These are phyloP conservation scores for Quercus robur DNA, from an alignment of 306 rosid species.

Conservation along the genomic window DNA sequence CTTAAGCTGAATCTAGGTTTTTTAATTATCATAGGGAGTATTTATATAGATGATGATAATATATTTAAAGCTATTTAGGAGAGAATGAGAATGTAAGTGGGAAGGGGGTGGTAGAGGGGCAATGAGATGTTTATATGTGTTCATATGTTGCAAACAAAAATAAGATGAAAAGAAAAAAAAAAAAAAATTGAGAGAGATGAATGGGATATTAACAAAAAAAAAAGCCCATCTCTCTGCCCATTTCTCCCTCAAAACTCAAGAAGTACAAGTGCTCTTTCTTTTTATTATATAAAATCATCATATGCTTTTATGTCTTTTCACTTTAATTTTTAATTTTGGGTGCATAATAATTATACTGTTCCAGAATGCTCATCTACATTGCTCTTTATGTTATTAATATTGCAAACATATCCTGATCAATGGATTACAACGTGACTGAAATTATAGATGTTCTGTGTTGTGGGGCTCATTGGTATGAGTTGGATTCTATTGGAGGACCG, in stretches of 20 bases:
- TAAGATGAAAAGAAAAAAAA: slow-evolving; percentile 4
- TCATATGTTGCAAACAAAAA: slow-evolving; percentile 54
- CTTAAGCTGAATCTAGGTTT: slow-evolving; percentile 30
- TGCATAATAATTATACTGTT: background rate
- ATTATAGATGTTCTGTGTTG: slow-evolving; percentile 38
- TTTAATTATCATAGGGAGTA: slow-evolving; percentile 32
- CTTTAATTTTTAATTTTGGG: background rate
- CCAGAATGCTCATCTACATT: slow-evolving; percentile 8
- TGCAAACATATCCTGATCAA: background rate
- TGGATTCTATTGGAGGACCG: slow-evolving; percentile 6
- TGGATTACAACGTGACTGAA: slow-evolving; percentile 25
- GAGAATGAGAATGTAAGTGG: slow-evolving; percentile 36
- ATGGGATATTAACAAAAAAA: background rate
- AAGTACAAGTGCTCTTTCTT: background rate
- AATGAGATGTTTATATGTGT: slow-evolving; percentile 52
- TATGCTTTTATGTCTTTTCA: background rate
- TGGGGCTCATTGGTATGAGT: slow-evolving; percentile 33
- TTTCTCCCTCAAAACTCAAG: background rate
- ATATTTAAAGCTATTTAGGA: slow-evolving; percentile 33
- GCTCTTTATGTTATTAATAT: slow-evolving; percentile 7
- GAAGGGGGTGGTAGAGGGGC: slow-evolving; percentile 3
- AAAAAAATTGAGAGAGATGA: background rate
- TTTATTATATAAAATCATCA: background rate
- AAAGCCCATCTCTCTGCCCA: slow-evolving; percentile 21
- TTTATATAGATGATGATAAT: slow-evolving; percentile 28